Conservation (phyloP, 345 rosid genomes). For the Salix viminalis region DNA sequence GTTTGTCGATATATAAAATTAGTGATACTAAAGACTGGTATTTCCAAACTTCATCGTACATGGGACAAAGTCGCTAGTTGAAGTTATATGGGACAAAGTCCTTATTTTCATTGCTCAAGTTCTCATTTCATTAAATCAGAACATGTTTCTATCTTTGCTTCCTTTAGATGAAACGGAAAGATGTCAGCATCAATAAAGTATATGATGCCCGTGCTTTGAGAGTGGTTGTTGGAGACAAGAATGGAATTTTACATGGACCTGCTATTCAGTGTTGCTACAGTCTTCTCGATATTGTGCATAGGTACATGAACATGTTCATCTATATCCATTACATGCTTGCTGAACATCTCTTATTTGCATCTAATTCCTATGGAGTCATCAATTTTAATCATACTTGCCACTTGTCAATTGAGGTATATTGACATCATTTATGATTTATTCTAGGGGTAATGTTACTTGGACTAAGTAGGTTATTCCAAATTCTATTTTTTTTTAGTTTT, state of each 20-base stretch:
- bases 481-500: neutral
- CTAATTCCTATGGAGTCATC: neutral
- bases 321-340: neutral
- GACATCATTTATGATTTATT: neutral
- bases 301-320: constrained; percentile 27
- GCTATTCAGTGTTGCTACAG: constrained; percentile 72
- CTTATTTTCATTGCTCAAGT: neutral
- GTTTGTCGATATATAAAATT: constrained; percentile 16
- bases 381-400: neutral
- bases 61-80: neutral
- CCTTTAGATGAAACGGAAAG: constrained; percentile 67
- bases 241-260: constrained; percentile 64
- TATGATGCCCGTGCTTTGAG: constrained; percentile 75
- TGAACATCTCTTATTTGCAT: neutral
- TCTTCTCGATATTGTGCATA: constrained; percentile 60
- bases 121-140: neutral
- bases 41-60: no score
- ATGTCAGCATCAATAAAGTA: constrained; percentile 52
- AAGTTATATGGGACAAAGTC: no score
- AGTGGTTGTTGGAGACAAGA: constrained; percentile 70
- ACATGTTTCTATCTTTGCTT: constrained; percentile 2
- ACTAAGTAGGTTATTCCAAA: neutral
- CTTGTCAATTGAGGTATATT: neutral
- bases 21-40: neutral
- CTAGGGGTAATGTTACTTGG: neutral